Evolutionary conservation across 2,329 filamentous ascomycete genomes (phyloP).

Genomic region (Cylindrodendrum hubeiense): DNA sequence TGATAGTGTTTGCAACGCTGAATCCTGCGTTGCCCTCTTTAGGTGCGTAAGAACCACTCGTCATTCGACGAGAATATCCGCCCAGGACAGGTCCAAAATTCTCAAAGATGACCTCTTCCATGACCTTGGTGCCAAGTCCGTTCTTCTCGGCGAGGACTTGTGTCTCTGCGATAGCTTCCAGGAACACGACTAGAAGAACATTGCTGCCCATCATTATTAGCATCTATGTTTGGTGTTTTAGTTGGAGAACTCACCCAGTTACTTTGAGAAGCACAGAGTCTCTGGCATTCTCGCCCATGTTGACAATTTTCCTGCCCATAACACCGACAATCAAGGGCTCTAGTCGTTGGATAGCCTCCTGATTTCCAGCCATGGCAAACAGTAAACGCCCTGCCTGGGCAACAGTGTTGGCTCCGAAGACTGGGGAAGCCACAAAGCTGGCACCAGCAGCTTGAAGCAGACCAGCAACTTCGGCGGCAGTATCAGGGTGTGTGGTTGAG

Average conservation of each 20-base stretch:
- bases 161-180: background rate
- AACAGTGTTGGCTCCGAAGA: conserved; percentile 1
- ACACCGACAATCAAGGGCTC: conserved; percentile 4
- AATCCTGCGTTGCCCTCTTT: conserved; percentile 3
- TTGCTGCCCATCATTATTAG: background rate
- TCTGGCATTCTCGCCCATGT: conserved; percentile 1
- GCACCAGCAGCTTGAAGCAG: background rate
- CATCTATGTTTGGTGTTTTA: background rate
- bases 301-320: background rate
- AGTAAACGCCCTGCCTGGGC: background rate
- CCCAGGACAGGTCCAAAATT: conserved; percentile 1
- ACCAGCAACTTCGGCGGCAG: background rate
- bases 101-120: conserved; percentile 5
- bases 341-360: background rate
- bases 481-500: background rate
- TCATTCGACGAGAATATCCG: conserved; percentile 2
- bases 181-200: background rate
- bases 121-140: background rate
- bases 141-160: conserved; percentile 3
- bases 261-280: background rate
- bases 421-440: background rate
- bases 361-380: conserved; percentile 1
- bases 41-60: background rate
- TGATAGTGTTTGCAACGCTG: background rate
- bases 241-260: background rate